Evolutionary conservation across 331 rosid species (phyloP).

Genomic region (Prunus yedoensis): DNA sequence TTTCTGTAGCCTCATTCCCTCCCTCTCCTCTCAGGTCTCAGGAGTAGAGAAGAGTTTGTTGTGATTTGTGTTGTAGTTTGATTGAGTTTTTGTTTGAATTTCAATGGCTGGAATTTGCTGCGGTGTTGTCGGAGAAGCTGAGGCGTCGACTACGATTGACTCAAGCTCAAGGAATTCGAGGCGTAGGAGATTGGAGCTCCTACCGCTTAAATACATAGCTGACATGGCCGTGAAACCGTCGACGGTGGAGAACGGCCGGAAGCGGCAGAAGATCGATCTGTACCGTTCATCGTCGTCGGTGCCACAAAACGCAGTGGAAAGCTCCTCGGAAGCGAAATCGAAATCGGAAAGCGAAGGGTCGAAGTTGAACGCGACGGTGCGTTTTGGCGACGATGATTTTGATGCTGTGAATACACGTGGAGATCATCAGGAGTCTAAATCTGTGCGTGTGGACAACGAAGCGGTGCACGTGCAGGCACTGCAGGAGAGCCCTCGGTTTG

Average conservation of each 20-base stretch:
- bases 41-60: too few species aligned
- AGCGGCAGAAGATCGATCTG: slow-evolving; percentile 53
- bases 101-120: slow-evolving; percentile 84
- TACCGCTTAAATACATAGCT: slow-evolving; percentile 40
- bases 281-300: neutral
- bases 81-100: neutral
- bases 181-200: slow-evolving; percentile 44
- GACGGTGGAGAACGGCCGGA: slow-evolving; percentile 26
- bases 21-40: neutral
- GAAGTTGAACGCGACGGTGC: neutral
- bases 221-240: slow-evolving; percentile 35
- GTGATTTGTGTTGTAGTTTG: neutral
- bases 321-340: neutral
- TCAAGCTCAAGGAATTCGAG: slow-evolving; percentile 34
- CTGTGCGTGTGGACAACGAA: neutral
- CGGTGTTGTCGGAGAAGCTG: slow-evolving; percentile 64
- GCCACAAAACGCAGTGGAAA: slow-evolving; percentile 18
- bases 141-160: slow-evolving; percentile 43
- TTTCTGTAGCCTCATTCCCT: too few species aligned
- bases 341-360: neutral
- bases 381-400: neutral
- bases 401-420: neutral
- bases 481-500: slow-evolving; percentile 39
- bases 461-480: neutral
- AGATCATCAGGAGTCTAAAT: neutral